Conservation (phyloP, 805 yeast species). For the Ogataea minuta region DNA sequence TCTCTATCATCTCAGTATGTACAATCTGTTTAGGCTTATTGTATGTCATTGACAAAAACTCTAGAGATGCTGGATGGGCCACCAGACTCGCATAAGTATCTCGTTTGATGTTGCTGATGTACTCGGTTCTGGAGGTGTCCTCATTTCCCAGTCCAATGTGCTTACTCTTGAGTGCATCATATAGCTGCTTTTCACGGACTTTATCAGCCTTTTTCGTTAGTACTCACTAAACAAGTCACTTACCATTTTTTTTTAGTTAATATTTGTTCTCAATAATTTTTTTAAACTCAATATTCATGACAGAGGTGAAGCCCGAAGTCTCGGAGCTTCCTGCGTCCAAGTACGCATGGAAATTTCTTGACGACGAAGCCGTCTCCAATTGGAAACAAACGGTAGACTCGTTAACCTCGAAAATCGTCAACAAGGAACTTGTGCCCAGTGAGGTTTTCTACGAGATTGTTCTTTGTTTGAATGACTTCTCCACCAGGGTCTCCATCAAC, state of each 20-base stretch:
- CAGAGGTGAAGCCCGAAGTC: slow-evolving; percentile 6
- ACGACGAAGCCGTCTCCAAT: slow-evolving; percentile 11
- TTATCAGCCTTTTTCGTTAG: slow-evolving; percentile 55
- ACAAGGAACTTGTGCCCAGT: slow-evolving; percentile 10
- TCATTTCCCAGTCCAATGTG: slow-evolving; percentile 77
- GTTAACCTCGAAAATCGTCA: slow-evolving; percentile 11
- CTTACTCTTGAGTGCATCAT: slow-evolving; percentile 54
- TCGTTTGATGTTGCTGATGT: slow-evolving; percentile 62
- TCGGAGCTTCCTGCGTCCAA: slow-evolving; percentile 3
- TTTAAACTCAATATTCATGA: slow-evolving; percentile 1
- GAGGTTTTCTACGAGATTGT: slow-evolving; percentile 31
- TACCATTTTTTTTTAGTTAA: slow-evolving; percentile 4
- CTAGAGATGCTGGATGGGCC: slow-evolving; percentile 55
- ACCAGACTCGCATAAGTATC: slow-evolving; percentile 63
- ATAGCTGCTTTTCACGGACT: slow-evolving; percentile 56
- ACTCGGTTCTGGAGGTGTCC: slow-evolving; percentile 67
- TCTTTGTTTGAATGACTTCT: slow-evolving; percentile 22
- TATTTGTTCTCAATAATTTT: not conserved
- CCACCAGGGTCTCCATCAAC: slow-evolving; percentile 21
- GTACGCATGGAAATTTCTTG: slow-evolving; percentile 19
- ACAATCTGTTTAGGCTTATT: slow-evolving; percentile 42
- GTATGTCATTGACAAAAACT: slow-evolving; percentile 52
- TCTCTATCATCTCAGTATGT: slow-evolving; percentile 36
- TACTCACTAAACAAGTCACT: not conserved
- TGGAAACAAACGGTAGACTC: slow-evolving; percentile 15